Evolutionary conservation across 1,284 basidiomycete species (phyloP).

Genomic region (Heterobasidion occidentale): DNA sequence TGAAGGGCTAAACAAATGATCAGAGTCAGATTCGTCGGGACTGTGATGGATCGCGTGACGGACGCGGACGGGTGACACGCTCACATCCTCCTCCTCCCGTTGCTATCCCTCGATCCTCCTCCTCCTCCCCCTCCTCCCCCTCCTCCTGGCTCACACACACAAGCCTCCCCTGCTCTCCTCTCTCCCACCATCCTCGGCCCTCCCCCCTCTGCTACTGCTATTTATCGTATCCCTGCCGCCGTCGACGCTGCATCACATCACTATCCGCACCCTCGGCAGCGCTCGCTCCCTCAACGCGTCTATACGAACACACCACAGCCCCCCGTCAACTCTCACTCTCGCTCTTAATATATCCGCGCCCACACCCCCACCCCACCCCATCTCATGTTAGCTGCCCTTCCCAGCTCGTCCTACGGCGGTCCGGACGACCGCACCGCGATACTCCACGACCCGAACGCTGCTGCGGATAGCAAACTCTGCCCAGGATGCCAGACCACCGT

Average conservation of each 20-base stretch:
- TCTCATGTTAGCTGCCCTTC: not conserved
- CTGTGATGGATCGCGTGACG: not conserved
- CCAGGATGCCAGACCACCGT: constrained; percentile 82
- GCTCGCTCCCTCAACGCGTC: not conserved
- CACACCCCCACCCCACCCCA: no score
- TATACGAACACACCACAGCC: not conserved
- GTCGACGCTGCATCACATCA: not conserved
- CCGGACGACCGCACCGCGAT: not conserved
- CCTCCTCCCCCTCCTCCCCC: not conserved
- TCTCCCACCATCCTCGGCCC: no score
- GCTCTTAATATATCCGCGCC: not conserved
- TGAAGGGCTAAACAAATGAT: no score
- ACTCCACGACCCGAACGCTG: not conserved
- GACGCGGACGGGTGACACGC: not conserved
- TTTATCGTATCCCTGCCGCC: not conserved
- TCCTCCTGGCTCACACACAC: not conserved
- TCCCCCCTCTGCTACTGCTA: not conserved
- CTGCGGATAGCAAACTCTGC: constrained; percentile 60
- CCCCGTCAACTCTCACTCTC: not conserved
- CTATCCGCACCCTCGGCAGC: not conserved
- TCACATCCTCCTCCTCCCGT: not conserved
- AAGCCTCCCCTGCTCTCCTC: no score
- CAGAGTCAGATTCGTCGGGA: no score
- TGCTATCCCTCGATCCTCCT: not conserved
- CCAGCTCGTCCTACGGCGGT: not conserved